Conservation (phyloP, 805 yeast species). For the Jamesozyma spencerorum region DNA sequence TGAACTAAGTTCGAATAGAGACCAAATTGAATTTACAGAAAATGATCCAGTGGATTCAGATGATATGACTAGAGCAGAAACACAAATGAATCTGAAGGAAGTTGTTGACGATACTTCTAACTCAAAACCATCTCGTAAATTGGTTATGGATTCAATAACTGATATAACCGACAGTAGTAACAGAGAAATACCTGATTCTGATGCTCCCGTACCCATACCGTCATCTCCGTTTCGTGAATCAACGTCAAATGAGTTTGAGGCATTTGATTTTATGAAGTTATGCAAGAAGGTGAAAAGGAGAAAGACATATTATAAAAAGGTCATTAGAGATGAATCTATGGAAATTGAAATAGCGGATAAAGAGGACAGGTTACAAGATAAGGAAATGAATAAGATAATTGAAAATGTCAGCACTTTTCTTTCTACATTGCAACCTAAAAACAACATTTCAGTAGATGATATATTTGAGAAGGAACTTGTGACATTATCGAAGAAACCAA, state of each 20-base stretch:
- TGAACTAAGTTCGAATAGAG: background rate
- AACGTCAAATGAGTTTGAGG: slow-evolving; percentile 6
- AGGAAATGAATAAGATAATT: slow-evolving; percentile 5
- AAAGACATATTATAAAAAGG: slow-evolving; percentile 9
- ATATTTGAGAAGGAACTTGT: background rate
- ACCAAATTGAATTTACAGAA: background rate
- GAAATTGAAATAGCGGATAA: background rate
- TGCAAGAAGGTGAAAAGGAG: slow-evolving; percentile 9
- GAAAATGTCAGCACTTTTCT: slow-evolving; percentile 4
- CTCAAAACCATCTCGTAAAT: too few species aligned
- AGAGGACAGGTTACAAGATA: slow-evolving; percentile 1
- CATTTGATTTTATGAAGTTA: slow-evolving; percentile 20
- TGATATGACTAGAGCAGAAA: background rate
- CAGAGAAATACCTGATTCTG: too few species aligned
- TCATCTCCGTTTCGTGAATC: too few species aligned
- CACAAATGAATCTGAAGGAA: too few species aligned
- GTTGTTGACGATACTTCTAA: too few species aligned
- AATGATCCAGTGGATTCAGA: background rate
- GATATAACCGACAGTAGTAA: too few species aligned
- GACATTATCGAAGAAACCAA: too few species aligned
- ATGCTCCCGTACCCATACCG: too few species aligned
- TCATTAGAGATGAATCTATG: slow-evolving; percentile 1
- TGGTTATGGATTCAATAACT: too few species aligned
- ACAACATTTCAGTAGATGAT: slow-evolving; percentile 1
- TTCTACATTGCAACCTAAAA: slow-evolving; percentile 2